These are phyloP conservation scores for Orbilia blumenaviensis DNA, from an alignment of 2,329 filamentous ascomycete species.

Conservation along the genomic window DNA sequence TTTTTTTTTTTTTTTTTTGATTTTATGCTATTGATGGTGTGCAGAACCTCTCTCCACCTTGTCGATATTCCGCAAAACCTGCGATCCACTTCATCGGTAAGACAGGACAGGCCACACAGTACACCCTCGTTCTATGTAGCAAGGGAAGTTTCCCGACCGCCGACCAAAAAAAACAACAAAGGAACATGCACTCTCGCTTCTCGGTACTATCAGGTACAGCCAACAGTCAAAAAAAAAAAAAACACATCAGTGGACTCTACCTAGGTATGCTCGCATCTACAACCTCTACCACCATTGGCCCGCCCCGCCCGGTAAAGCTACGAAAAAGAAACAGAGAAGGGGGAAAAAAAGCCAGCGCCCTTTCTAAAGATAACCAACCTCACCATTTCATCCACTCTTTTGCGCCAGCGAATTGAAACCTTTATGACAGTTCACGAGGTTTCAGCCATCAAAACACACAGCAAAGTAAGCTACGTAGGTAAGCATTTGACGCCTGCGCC, in stretches of 20 bases:
- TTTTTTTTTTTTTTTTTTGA: too few relatives aligned
- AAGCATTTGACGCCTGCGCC: too few relatives aligned
- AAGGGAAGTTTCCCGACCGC: slow-evolving; percentile 1
- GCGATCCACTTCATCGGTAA: neutral
- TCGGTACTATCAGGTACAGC: neutral
- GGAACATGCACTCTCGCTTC: neutral
- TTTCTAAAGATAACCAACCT: too few relatives aligned
- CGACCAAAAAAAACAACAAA: neutral
- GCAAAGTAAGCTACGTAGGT: too few relatives aligned
- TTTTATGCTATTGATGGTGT: neutral
- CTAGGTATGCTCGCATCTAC: neutral
- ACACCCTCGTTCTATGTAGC: too few relatives aligned
- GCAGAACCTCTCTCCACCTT: neutral
- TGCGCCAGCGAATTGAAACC: neutral
- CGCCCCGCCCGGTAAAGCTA: neutral
- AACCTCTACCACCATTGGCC: neutral
- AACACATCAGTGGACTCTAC: neutral
- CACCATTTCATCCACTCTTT: neutral
- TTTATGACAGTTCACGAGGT: neutral
- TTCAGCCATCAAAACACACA: slow-evolving; percentile 1
- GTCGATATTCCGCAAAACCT: neutral
- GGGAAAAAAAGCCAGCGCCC: too few relatives aligned
- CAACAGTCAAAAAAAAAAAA: neutral
- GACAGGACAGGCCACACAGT: neutral
- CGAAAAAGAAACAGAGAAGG: neutral